These are phyloP conservation scores for Annulohypoxylon maeteangense DNA, from an alignment of 495 filamentous ascomycete genomes.

Conservation along the genomic window DNA sequence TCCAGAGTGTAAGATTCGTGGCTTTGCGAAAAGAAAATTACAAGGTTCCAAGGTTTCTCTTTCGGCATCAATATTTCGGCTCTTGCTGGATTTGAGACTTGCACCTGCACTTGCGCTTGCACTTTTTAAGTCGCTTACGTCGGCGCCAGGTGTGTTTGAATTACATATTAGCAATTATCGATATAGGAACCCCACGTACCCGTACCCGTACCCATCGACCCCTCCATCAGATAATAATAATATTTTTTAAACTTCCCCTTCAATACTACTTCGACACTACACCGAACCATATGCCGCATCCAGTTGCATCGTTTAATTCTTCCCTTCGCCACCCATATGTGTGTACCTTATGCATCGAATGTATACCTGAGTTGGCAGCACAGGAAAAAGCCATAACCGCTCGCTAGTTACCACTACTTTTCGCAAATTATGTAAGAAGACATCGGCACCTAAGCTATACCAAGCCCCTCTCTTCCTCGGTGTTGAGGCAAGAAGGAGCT, in stretches of 20 bases:
- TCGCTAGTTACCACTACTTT: neutral
- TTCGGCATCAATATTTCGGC: slow-evolving; percentile 5
- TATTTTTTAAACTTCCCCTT: slow-evolving; percentile 18
- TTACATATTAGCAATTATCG: slow-evolving; percentile 22
- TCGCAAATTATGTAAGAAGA: slow-evolving; percentile 46
- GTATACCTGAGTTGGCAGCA: slow-evolving; percentile 7
- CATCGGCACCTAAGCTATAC: slow-evolving; percentile 79
- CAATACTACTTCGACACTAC: neutral
- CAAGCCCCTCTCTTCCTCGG: slow-evolving; percentile 82
- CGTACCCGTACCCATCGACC: slow-evolving; percentile 13
- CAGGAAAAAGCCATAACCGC: slow-evolving; percentile 20
- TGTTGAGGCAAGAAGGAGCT: slow-evolving; percentile 78
- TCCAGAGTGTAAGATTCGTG: neutral
- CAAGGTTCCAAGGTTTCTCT: slow-evolving; percentile 4
- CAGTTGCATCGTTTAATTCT: neutral
- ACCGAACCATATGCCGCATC: neutral
- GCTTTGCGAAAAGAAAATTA: slow-evolving; percentile 2
- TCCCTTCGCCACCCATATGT: neutral
- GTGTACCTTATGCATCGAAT: neutral
- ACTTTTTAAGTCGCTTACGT: slow-evolving; percentile 22
- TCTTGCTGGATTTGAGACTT: neutral
- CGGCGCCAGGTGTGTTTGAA: slow-evolving; percentile 9
- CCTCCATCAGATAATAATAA: neutral
- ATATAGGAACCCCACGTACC: slow-evolving; percentile 41
- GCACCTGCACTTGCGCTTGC: neutral